Conservation (phyloP, 306 rosid species). For the Alnus rubra region DNA sequence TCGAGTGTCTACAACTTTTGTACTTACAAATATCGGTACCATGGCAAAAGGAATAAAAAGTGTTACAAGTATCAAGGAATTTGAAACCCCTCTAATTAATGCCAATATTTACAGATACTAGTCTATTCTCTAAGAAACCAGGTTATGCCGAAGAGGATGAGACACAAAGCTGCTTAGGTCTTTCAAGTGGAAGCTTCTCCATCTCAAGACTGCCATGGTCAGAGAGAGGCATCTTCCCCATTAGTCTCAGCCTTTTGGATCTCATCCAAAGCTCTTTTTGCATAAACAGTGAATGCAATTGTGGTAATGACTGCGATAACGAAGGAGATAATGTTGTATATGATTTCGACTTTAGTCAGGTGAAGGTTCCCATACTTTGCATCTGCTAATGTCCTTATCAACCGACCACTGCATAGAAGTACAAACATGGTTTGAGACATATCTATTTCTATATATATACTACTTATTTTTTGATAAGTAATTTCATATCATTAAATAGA, state of each 20-base stretch:
- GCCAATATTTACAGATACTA: constrained; percentile 35
- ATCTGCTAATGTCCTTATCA: constrained; percentile 77
- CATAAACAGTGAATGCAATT: constrained; percentile 80
- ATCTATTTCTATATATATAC: background rate
- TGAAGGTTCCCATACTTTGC: constrained; percentile 79
- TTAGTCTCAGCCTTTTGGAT: constrained; percentile 54
- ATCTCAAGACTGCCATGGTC: constrained; percentile 48
- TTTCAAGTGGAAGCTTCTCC: constrained; percentile 63
- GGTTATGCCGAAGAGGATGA: constrained; percentile 24
- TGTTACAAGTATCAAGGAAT: background rate
- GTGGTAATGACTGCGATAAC: constrained; percentile 74
- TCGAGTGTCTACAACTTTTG: background rate
- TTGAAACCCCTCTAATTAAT: constrained; percentile 24
- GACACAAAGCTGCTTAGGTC: constrained; percentile 35
- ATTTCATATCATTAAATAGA: no score
- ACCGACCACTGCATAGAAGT: constrained; percentile 65
- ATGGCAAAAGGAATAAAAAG: constrained; percentile 9
- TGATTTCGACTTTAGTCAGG: constrained; percentile 78
- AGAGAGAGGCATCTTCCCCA: constrained; percentile 46
- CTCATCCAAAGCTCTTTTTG: constrained; percentile 69
- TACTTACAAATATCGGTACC: constrained; percentile 26
- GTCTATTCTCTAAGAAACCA: background rate
- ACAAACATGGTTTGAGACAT: background rate
- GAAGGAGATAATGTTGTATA: constrained; percentile 80
- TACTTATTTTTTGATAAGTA: no score